Base-by-base conservation (phyloP, 306 rosid genomes). In the Fragaria iinumae region DNA sequence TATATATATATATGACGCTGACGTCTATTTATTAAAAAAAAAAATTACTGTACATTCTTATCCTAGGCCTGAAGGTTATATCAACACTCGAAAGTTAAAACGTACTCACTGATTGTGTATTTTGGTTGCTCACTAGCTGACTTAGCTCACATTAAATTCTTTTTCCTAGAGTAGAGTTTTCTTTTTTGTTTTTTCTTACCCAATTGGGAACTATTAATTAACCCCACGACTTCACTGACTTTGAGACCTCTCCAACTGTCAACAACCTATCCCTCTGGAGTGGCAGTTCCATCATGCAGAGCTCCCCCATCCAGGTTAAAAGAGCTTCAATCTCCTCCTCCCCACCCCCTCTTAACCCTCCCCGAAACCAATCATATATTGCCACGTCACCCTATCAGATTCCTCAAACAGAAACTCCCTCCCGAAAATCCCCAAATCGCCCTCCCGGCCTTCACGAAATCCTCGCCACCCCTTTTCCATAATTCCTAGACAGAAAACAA, bases 361-460 rank as follows among this genome's bases (percentile, higher is more conserved):
- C 6, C 4, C n/a, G 1, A 52, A 52, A 0, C 72, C 62, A 82
- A 77, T 67, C 50, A 60, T 4, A 0, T 8, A 8, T 13, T 4
- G 0, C 11, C 50, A 32, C 50, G 14, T 49, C 44, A 4, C 17
- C 45, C 60, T 12, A 10, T 38, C 34, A n/a, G 49, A 69, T 71
- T 41, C 32, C 41, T 20, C 27, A 20, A 67, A 20, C 44, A 41
- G 11, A 43, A 43, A 43, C 11, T 43, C 45, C 2, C 57, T 16
- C 59, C 32, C 27, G 47, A 25, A 56, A 23, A 21, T 56, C 23
- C 83, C 85, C 25, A 73, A 72, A 81, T 2, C 68, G 74, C 86
- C 91, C 89, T 84, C 59, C 0, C 0, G 8, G 21, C 41, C 36
- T 8, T 60, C 27, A 4, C 23, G 11, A 23, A 80, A 83, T 83